phyloP scores from a whole-genome alignment of 129 eudicot species.

The Arctium lappa region DNA sequence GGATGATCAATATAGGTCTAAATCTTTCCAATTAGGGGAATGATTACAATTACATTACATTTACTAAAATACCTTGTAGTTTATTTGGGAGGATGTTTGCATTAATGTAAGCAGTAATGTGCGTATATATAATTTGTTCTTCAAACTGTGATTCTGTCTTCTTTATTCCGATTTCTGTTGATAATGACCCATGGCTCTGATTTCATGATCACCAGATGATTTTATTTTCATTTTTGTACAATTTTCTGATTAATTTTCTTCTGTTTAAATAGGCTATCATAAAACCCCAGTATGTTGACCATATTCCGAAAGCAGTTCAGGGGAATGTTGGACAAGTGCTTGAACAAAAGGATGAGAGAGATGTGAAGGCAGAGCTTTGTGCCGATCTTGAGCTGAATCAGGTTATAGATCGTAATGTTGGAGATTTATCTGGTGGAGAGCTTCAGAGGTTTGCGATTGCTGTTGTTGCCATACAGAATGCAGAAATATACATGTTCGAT shows the following conservation, averaged over 20 bases:
- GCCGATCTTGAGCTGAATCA: slow-evolving; percentile 82
- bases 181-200: background rate
- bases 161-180: background rate
- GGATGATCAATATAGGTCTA: background rate
- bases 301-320: slow-evolving; percentile 98
- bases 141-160: background rate
- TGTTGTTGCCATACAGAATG: slow-evolving; percentile 78
- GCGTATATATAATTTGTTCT: background rate
- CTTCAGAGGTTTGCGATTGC: slow-evolving; percentile 98
- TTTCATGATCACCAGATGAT: no score
- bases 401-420: slow-evolving; percentile 93
- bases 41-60: background rate
- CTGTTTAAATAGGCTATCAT: slow-evolving; percentile 63
- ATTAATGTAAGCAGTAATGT: background rate
- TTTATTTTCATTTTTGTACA: background rate
- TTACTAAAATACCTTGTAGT: background rate
- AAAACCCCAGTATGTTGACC: slow-evolving; percentile 96
- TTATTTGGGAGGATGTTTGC: background rate
- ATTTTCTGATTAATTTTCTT: background rate
- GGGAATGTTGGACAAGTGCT: slow-evolving; percentile 96
- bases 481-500: slow-evolving; percentile 88
- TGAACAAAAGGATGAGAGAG: slow-evolving; percentile 87
- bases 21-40: background rate
- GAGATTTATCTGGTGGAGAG: slow-evolving; percentile 97
- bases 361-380: slow-evolving; percentile 61